These are phyloP conservation scores for Lophium mytilinum DNA, from an alignment of 495 filamentous ascomycete species.

Conservation along the genomic window DNA sequence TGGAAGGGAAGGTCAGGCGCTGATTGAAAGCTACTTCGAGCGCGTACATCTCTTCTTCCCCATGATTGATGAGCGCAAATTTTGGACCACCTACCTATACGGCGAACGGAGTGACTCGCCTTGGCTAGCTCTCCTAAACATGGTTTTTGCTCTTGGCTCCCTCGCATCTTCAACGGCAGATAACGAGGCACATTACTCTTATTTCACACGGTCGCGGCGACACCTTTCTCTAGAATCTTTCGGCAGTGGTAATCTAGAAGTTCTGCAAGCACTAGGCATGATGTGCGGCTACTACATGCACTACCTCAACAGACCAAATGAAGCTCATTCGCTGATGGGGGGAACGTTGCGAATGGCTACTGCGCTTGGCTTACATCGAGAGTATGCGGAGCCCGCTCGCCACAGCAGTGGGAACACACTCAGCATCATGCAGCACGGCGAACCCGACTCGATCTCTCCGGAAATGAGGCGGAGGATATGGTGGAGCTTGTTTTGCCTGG, in stretches of 20 bases:
- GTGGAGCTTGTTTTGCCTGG: slow-evolving; percentile 75
- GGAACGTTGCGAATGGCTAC: slow-evolving; percentile 63
- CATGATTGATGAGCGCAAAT: slow-evolving; percentile 67
- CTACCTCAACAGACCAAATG: slow-evolving; percentile 70
- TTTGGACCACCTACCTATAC: slow-evolving; percentile 62
- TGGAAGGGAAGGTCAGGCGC: slow-evolving; percentile 35
- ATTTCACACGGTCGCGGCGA: slow-evolving; percentile 62
- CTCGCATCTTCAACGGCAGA: slow-evolving; percentile 62
- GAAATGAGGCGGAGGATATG: slow-evolving; percentile 66
- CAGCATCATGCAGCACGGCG: slow-evolving; percentile 12
- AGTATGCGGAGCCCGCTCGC: slow-evolving; percentile 46
- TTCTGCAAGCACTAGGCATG: slow-evolving; percentile 60
- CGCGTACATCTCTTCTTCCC: slow-evolving; percentile 68
- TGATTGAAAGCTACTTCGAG: slow-evolving; percentile 72
- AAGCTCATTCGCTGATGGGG: slow-evolving; percentile 60
- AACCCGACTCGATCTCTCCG: slow-evolving; percentile 34
- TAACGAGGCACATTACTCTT: slow-evolving; percentile 62
- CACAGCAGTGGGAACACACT: slow-evolving; percentile 5
- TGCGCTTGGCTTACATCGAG: slow-evolving; percentile 66
- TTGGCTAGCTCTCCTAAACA: slow-evolving; percentile 72
- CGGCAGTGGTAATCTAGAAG: slow-evolving; percentile 61
- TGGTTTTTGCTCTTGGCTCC: slow-evolving; percentile 72
- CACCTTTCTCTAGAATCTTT: slow-evolving; percentile 60
- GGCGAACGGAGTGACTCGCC: slow-evolving; percentile 59
- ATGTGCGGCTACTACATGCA: slow-evolving; percentile 74